Percentiles rank a stretch among this genome's conserved stretches.
These are phyloP conservation scores for Acacia confusa DNA, from an alignment of 306 rosid species.

Conservation along the genomic window DNA sequence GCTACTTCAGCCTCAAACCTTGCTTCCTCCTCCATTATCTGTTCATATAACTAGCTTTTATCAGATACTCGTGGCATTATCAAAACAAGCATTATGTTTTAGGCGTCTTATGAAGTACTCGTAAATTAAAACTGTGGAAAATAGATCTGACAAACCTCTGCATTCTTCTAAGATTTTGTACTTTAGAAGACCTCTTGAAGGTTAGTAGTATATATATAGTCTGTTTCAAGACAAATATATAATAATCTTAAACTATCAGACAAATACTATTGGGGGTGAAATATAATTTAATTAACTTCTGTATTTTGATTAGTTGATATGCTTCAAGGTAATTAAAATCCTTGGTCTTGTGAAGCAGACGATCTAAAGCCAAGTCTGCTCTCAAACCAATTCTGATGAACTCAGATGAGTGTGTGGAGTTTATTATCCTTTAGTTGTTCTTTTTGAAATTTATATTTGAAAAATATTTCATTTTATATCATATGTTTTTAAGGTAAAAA, in stretches of 20 bases:
- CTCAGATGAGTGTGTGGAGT: not conserved
- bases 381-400: not conserved
- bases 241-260: too few relatives aligned
- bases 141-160: not conserved
- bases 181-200: not conserved
- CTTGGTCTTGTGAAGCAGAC: not conserved
- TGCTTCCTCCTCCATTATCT: constrained; percentile 93
- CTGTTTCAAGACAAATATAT: too few relatives aligned
- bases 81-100: not conserved
- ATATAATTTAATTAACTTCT: too few relatives aligned
- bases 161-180: not conserved
- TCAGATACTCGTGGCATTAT: not conserved
- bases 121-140: not conserved
- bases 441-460: too few relatives aligned
- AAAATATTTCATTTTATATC: too few relatives aligned
- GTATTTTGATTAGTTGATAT: too few relatives aligned
- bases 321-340: not conserved
- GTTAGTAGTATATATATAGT: not conserved
- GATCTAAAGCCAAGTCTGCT: too few relatives aligned
- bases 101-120: not conserved
- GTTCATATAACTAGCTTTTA: constrained; percentile 16
- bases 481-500: too few relatives aligned
- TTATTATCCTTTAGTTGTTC: not conserved
- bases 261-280: too few relatives aligned
- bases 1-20: constrained; percentile 84